These are phyloP conservation scores for Corymbia maculata DNA, from an alignment of 345 rosid species.

Conservation along the genomic window DNA sequence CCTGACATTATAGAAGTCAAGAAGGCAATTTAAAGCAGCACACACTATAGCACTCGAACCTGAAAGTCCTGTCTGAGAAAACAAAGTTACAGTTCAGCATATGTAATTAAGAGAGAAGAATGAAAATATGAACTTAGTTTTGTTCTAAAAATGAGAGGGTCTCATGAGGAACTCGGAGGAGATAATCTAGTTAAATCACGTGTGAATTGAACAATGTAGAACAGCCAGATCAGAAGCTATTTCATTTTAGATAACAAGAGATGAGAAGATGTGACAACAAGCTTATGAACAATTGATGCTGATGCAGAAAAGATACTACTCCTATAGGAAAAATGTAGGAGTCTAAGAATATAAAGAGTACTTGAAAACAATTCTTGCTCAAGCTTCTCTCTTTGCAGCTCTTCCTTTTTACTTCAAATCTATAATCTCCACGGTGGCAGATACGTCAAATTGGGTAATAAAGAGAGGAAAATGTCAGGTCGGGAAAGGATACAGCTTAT, in stretches of 20 bases:
- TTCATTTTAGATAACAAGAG: background rate
- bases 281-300: background rate
- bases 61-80: constrained; percentile 82
- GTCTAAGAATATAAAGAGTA: background rate
- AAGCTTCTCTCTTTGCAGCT: background rate
- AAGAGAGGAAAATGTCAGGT: background rate
- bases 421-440: background rate
- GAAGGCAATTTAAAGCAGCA: constrained; percentile 87
- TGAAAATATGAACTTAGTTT: background rate
- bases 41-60: constrained; percentile 97
- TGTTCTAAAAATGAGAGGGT: background rate
- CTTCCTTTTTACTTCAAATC: background rate
- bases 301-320: background rate
- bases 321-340: background rate
- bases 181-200: background rate
- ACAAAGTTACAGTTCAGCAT: background rate
- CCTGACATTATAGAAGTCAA: constrained; percentile 80
- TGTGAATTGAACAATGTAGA: background rate
- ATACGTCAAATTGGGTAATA: background rate
- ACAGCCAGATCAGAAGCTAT: background rate
- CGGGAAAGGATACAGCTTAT: background rate
- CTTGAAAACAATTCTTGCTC: background rate
- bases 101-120: background rate
- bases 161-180: background rate
- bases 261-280: background rate